A percentile compares a stretch with the other conserved stretches of the same genome.
These are phyloP conservation scores for Paramecium octaurelia DNA, from an alignment of 73 alveolate species.

Conservation along the genomic window DNA sequence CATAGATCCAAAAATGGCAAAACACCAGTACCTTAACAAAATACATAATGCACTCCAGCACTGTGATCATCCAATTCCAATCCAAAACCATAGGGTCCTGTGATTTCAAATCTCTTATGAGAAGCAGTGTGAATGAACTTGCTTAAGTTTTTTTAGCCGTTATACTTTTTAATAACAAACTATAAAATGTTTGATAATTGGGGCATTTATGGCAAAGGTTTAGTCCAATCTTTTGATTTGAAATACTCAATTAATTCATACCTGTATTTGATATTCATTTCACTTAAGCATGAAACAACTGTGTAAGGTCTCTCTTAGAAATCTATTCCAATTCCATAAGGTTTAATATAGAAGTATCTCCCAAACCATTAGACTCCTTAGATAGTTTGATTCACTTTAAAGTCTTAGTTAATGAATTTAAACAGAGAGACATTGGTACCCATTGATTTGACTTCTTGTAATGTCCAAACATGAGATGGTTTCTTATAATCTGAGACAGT, in stretches of 20 bases:
- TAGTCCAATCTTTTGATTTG: background rate
- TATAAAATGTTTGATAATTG: background rate
- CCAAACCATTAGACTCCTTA: constrained; percentile 62
- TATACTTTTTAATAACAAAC: background rate
- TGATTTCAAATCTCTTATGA: constrained; percentile 44
- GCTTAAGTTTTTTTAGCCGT: background rate
- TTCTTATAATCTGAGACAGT: background rate
- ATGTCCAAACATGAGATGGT: background rate
- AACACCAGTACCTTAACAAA: constrained; percentile 59
- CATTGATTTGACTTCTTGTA: background rate
- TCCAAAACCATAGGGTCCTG: constrained; percentile 63
- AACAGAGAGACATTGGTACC: background rate
- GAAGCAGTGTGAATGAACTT: constrained; percentile 46
- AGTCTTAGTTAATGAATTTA: background rate
- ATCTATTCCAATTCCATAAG: background rate
- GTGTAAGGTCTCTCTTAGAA: constrained; percentile 39
- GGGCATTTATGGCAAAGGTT: background rate
- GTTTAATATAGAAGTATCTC: constrained; percentile 50
- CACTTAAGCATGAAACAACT: constrained; percentile 26
- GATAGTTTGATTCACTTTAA: background rate
- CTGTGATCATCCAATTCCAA: constrained; percentile 31
- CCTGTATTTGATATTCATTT: constrained; percentile 37
- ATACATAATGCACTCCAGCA: constrained; percentile 46
- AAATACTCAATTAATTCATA: constrained; percentile 44
- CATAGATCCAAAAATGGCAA: constrained; percentile 54